Evolutionary conservation across 805 yeast genomes (phyloP).

Genomic region (Kuraishia hungarica): DNA sequence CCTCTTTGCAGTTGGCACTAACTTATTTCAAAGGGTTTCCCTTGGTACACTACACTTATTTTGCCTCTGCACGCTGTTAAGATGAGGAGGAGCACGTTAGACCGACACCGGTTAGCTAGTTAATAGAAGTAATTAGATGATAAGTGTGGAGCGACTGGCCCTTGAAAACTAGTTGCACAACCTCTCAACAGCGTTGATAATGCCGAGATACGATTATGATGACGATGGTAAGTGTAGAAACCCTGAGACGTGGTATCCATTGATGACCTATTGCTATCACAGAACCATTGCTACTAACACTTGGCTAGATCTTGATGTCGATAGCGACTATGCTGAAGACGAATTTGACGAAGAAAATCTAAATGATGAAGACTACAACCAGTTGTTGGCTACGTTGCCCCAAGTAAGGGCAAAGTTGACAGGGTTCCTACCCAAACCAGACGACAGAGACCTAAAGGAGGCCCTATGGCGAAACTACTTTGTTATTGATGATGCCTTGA

Average conservation of each 20-base stretch:
- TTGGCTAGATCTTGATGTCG: not conserved
- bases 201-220: not conserved
- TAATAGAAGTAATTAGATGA: too few relatives aligned
- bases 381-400: slow-evolving; percentile 35
- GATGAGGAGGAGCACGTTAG: too few relatives aligned
- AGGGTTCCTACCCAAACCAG: slow-evolving; percentile 32
- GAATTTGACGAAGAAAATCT: slow-evolving; percentile 29
- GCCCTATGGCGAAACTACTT: slow-evolving; percentile 52
- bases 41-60: too few relatives aligned
- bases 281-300: not conserved
- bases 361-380: slow-evolving; percentile 32
- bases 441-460: slow-evolving; percentile 45
- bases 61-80: too few relatives aligned
- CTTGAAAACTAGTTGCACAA: too few relatives aligned
- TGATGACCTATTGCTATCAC: not conserved
- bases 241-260: not conserved
- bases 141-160: too few relatives aligned
- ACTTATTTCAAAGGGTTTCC: too few relatives aligned
- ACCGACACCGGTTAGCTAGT: too few relatives aligned
- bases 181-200: not conserved
- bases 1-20: too few relatives aligned
- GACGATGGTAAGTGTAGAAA: slow-evolving; percentile 2
- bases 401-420: slow-evolving; percentile 27
- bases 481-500: slow-evolving; percentile 41
- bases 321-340: slow-evolving; percentile 20